These are phyloP conservation scores for Phytophthora syringae DNA, from an alignment of 352 stramenopile genomes.

Conservation along the genomic window DNA sequence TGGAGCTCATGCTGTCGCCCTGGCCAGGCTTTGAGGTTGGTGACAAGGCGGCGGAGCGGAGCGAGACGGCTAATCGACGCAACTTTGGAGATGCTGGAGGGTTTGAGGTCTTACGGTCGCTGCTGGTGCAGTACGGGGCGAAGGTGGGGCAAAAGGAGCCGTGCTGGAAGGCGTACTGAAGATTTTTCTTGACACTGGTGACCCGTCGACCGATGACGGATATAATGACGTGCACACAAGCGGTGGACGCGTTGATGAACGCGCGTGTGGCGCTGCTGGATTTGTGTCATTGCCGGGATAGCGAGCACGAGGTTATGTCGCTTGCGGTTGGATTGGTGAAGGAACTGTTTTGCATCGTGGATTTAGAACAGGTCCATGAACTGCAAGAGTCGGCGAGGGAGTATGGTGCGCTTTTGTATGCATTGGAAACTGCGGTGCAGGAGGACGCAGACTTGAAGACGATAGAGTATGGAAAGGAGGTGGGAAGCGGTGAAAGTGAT, in stretches of 20 bases:
- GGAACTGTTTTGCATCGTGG: constrained; percentile 76
- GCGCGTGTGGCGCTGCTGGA: constrained; percentile 69
- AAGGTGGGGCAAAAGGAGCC: constrained; percentile 21
- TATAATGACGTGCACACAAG: constrained; percentile 60
- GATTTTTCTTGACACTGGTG: constrained; percentile 72
- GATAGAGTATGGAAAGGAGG: constrained; percentile 17
- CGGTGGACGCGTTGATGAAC: constrained; percentile 69
- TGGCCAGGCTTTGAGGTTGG: constrained; percentile 56
- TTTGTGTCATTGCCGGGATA: constrained; percentile 58
- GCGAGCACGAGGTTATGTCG: constrained; percentile 51
- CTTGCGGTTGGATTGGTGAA: constrained; percentile 73
- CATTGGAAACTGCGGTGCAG: constrained; percentile 54
- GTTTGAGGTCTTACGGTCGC: constrained; percentile 69
- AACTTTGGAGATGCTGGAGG: constrained; percentile 80
- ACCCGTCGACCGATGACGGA: constrained; percentile 59
- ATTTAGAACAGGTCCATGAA: constrained; percentile 79
- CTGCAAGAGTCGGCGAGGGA: constrained; percentile 81
- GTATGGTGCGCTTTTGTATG: constrained; percentile 79
- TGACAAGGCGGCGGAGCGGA: constrained; percentile 71
- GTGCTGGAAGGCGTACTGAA: constrained; percentile 63
- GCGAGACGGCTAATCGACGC: constrained; percentile 74
- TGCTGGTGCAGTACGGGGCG: constrained; percentile 69
- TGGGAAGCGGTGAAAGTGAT: constrained; percentile 13
- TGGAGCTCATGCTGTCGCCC: constrained; percentile 65
- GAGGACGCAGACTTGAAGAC: constrained; percentile 28